phyloP scores from a whole-genome alignment of 805 yeast genomes.

The Yarrowia porcina region DNA sequence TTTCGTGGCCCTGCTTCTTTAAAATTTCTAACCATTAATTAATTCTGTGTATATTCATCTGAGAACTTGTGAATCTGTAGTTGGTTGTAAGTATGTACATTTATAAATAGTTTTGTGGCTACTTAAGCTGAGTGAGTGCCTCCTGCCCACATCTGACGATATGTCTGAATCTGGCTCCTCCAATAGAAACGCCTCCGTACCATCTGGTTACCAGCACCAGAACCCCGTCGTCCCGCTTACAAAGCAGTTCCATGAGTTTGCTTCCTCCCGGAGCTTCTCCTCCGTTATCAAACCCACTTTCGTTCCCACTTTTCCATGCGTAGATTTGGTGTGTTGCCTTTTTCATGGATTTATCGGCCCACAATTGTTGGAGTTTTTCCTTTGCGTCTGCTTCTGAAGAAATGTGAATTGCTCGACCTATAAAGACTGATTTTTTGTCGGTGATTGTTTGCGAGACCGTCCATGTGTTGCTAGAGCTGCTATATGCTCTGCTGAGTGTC shows the following conservation, averaged over 20 bases:
- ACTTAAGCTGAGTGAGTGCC: not conserved
- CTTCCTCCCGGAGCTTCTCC: slow-evolving; percentile 26
- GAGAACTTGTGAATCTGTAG: not conserved
- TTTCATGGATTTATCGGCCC: not conserved
- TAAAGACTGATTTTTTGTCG: slow-evolving; percentile 24
- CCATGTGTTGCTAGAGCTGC: not conserved
- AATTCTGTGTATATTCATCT: not conserved
- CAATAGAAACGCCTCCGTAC: slow-evolving; percentile 22
- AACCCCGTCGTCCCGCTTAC: not conserved
- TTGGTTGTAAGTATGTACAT: not conserved
- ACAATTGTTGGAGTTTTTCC: not conserved
- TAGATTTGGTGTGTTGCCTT: slow-evolving; percentile 23
- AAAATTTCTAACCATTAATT: slow-evolving; percentile 1
- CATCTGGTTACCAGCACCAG: slow-evolving; percentile 16
- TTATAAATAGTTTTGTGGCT: not conserved
- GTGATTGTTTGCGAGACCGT: not conserved
- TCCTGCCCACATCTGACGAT: slow-evolving; percentile 22
- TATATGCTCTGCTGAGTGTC: not conserved
- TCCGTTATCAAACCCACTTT: slow-evolving; percentile 13
- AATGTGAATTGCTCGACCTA: slow-evolving; percentile 2
- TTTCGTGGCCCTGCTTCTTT: slow-evolving; percentile 4
- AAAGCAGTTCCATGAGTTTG: slow-evolving; percentile 11
- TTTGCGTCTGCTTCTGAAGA: slow-evolving; percentile 5
- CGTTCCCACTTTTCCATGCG: not conserved
- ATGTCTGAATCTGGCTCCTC: slow-evolving; percentile 20